phyloP scores from a whole-genome alignment of 2,329 filamentous ascomycete species.

The Colletotrichum lupini region DNA sequence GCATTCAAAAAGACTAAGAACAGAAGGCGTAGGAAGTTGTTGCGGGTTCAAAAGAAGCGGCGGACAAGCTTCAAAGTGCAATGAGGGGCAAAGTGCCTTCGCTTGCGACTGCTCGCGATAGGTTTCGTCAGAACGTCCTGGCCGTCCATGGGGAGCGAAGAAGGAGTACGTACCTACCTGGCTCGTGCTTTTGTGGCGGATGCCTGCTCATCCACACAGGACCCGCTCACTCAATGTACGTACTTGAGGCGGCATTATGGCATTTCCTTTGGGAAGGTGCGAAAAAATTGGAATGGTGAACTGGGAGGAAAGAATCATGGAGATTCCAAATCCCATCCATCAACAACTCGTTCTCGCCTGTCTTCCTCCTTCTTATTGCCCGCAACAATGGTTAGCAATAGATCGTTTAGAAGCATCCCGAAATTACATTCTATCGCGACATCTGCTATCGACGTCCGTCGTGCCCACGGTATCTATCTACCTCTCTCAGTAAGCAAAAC shows the following conservation, averaged over 20 bases:
- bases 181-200: not conserved
- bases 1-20: not conserved
- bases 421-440: not conserved
- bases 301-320: not conserved
- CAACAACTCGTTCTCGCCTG: not conserved
- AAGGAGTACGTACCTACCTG: not conserved
- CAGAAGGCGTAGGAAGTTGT: not conserved
- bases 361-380: not conserved
- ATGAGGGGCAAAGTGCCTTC: slow-evolving; percentile 6
- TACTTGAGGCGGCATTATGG: not conserved
- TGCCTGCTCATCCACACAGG: not conserved
- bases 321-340: not conserved
- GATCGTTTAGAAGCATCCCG: not conserved
- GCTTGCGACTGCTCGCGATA: not conserved
- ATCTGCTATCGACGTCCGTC: not conserved
- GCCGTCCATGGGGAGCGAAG: not conserved
- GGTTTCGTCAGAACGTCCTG: slow-evolving; percentile 13
- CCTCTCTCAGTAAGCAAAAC: not conserved
- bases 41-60: not conserved
- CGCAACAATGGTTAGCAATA: not conserved
- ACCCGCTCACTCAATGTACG: not conserved
- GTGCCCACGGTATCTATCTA: not conserved
- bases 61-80: not conserved
- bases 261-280: not conserved
- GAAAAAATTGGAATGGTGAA: not conserved